phyloP scores from a whole-genome alignment of 2,329 filamentous ascomycete genomes.

The Botrytis pseudocinerea region DNA sequence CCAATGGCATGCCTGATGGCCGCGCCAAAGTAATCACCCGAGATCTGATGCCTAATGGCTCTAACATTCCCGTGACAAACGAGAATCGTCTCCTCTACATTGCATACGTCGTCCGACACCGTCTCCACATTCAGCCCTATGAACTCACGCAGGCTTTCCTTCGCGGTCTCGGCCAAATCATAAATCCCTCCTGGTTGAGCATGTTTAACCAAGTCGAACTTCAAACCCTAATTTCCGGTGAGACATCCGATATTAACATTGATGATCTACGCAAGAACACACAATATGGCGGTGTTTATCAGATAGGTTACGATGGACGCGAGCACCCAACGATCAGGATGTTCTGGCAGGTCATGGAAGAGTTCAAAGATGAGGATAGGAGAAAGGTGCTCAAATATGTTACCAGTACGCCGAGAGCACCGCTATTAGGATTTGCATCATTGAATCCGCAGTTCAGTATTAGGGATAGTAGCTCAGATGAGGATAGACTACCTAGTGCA shows the following conservation, averaged over 20 bases:
- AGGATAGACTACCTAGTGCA: conserved; percentile 81
- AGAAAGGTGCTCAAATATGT: conserved; percentile 93
- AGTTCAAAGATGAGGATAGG: conserved; percentile 72
- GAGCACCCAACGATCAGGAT: conserved; percentile 84
- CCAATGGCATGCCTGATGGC: conserved; percentile 43
- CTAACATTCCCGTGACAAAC: conserved; percentile 79
- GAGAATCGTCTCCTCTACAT: conserved; percentile 94
- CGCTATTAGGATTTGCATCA: conserved; percentile 83
- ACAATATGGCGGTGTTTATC: conserved; percentile 82
- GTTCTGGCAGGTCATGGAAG: conserved; percentile 88
- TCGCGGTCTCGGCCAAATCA: conserved; percentile 80
- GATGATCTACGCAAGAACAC: conserved; percentile 84
- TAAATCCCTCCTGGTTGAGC: conserved; percentile 87
- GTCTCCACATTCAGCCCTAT: conserved; percentile 76
- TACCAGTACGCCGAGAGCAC: conserved; percentile 87
- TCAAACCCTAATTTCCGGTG: conserved; percentile 88
- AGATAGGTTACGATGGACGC: conserved; percentile 80
- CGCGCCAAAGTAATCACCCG: conserved; percentile 65
- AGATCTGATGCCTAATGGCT: conserved; percentile 75
- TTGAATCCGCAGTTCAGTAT: conserved; percentile 87
- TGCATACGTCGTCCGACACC: conserved; percentile 84
- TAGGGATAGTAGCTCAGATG: conserved; percentile 74
- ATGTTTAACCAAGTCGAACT: conserved; percentile 99
- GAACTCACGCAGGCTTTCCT: conserved; percentile 87
- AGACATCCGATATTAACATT: conserved; percentile 81